Percentiles rank a stretch among this genome's conserved stretches.
Evolutionary conservation across 345 rosid genomes (phyloP).

Genomic region (Abelmoschus esculentus): DNA sequence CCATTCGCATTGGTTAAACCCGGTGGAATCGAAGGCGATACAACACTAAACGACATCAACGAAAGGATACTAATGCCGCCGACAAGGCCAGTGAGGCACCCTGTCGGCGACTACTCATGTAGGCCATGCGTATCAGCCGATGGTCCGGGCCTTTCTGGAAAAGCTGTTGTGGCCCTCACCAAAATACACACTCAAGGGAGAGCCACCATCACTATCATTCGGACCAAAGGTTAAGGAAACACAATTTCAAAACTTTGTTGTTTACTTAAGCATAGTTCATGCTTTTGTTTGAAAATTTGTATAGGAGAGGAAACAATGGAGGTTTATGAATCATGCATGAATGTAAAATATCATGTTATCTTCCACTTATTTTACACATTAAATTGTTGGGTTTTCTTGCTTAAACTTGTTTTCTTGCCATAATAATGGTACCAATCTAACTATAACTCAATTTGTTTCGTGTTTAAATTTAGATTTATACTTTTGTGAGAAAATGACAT

Average conservation of each 20-base stretch:
- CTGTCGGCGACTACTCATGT: conserved; percentile 87
- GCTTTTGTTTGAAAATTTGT: conserved; percentile 14
- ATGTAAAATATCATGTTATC: conserved; percentile 18
- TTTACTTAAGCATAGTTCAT: conserved; percentile 7
- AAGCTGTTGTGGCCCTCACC: conserved; percentile 88
- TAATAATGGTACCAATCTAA: too few relatives aligned
- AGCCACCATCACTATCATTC: conserved; percentile 89
- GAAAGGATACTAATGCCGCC: conserved; percentile 80
- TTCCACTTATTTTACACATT: not conserved
- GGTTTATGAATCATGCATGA: conserved; percentile 8
- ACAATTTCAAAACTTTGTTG: not conserved
- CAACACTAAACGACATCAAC: conserved; percentile 79
- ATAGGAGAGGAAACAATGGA: conserved; percentile 2
- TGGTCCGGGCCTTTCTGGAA: conserved; percentile 87
- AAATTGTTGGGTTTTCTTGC: not conserved
- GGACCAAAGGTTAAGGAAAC: conserved; percentile 64
- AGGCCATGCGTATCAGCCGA: conserved; percentile 53
- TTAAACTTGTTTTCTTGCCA: not conserved
- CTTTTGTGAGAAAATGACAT: too few relatives aligned
- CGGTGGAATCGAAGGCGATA: conserved; percentile 72
- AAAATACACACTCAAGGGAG: conserved; percentile 86
- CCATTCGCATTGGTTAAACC: conserved; percentile 97
- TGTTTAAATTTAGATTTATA: too few relatives aligned
- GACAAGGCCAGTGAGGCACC: conserved; percentile 79
- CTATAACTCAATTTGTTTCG: too few relatives aligned